Conservation (phyloP, 345 rosid species). For the Kernera saxatilis region DNA sequence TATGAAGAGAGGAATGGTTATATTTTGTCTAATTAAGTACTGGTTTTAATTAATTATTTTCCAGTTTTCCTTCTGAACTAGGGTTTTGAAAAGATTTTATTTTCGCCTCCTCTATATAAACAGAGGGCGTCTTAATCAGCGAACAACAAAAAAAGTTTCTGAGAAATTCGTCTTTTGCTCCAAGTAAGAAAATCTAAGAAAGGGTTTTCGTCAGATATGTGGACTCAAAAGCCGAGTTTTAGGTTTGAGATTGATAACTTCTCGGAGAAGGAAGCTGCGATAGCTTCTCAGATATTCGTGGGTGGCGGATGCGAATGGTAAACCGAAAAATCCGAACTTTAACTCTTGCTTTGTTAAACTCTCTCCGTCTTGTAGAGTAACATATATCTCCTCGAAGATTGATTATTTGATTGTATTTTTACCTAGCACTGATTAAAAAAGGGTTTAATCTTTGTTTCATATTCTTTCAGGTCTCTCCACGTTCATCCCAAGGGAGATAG, state of each 20-base stretch:
- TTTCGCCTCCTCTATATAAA: background rate
- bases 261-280: background rate
- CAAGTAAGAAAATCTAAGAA: background rate
- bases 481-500: background rate
- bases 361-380: background rate
- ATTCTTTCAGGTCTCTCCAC: background rate
- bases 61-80: background rate
- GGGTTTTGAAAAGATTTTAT: background rate
- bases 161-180: background rate
- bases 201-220: background rate
- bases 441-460: background rate
- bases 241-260: constrained; percentile 8
- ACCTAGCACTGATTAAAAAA: background rate
- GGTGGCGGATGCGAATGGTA: constrained; percentile 16
- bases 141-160: background rate
- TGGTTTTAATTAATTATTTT: background rate
- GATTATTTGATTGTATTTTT: too few species aligned
- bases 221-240: background rate
- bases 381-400: background rate
- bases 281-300: background rate
- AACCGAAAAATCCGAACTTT: background rate
- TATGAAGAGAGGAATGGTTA: too few species aligned
- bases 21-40: background rate
- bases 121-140: background rate
- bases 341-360: background rate